Conservation (phyloP, 306 rosid species). For the Fragaria ananassa region DNA sequence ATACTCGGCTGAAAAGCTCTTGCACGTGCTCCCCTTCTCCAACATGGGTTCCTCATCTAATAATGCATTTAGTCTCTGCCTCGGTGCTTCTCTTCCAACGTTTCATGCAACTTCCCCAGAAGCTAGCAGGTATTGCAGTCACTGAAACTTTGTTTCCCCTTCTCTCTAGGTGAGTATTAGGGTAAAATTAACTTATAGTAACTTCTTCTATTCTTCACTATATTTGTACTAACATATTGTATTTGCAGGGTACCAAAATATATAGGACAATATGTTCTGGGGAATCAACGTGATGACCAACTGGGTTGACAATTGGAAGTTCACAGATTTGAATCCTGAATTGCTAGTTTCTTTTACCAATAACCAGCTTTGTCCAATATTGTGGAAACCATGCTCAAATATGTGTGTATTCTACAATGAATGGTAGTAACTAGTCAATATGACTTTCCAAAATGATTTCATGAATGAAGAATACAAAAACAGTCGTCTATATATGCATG, state of each 20-base stretch:
- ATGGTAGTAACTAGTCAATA: no score
- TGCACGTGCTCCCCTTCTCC: conserved; percentile 96
- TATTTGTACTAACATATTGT: neutral
- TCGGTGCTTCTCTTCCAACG: neutral
- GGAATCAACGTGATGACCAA: neutral
- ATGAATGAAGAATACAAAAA: neutral
- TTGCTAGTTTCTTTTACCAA: neutral
- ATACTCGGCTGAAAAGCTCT: conserved; percentile 14
- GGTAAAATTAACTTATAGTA: neutral
- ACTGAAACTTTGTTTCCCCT: neutral
- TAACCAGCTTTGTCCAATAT: neutral
- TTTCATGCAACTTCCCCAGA: neutral
- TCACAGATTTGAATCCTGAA: neutral
- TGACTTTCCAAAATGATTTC: neutral
- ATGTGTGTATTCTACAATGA: no score
- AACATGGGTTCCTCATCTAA: conserved; percentile 59
- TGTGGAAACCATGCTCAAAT: neutral
- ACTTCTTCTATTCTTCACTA: neutral
- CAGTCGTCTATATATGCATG: neutral
- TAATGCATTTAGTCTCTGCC: neutral
- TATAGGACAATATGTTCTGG: neutral
- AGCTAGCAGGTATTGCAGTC: neutral
- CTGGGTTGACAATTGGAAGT: neutral
- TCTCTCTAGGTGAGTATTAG: neutral
- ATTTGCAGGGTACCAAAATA: neutral